Evolutionary conservation across 176 grass and related monocot species (phyloP).

Genomic region (Oryza australiensis): DNA sequence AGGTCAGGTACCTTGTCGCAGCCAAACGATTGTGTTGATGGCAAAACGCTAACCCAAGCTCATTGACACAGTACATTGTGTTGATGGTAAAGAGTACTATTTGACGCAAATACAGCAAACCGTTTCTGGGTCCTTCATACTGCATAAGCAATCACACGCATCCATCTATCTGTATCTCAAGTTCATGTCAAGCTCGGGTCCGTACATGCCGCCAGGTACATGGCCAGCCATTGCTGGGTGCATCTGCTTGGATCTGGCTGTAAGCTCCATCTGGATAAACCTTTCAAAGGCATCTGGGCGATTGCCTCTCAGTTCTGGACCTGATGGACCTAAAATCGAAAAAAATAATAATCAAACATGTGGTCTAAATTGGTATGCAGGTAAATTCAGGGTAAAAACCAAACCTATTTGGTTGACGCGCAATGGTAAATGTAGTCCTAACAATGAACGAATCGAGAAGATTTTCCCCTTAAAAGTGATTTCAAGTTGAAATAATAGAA

Average conservation of each 20-base stretch:
- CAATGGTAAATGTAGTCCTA: background rate
- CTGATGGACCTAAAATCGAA: conserved; percentile 40
- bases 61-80: conserved; percentile 30
- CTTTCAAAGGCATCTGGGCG: conserved; percentile 71
- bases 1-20: background rate
- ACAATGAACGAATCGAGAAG: background rate
- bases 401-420: background rate
- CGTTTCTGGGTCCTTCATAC: background rate
- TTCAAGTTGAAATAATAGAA: background rate
- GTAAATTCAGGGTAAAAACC: background rate
- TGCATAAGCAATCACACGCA: background rate
- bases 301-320: conserved; percentile 43
- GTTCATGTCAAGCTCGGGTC: conserved; percentile 64
- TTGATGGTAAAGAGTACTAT: background rate
- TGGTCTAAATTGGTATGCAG: background rate
- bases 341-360: background rate
- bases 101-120: conserved; percentile 33
- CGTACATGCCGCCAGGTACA: conserved; percentile 55
- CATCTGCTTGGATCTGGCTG: conserved; percentile 70
- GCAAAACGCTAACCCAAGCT: conserved; percentile 33
- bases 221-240: conserved; percentile 56
- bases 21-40: background rate
- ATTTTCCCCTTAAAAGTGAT: background rate
- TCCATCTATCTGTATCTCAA: conserved; percentile 65
- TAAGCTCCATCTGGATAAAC: conserved; percentile 81